phyloP scores from a whole-genome alignment of 176 grass and related monocot genomes.

The Rhynchospora breviuscula region DNA sequence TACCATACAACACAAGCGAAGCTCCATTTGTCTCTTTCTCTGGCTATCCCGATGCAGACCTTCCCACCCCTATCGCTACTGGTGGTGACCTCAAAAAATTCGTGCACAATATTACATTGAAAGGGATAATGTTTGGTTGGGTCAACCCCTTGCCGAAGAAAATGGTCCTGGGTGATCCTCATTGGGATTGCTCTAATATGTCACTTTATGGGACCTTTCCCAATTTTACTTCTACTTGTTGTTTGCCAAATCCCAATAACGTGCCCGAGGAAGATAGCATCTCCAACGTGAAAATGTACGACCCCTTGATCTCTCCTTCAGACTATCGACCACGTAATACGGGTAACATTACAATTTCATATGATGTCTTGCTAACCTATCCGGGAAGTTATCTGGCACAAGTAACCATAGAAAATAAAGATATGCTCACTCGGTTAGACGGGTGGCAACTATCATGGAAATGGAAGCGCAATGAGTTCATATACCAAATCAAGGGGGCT shows the following conservation, averaged over 20 bases:
- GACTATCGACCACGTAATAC: conserved; percentile 29
- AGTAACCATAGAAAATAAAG: conserved; percentile 60
- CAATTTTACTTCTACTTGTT: conserved; percentile 39
- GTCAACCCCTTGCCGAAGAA: conserved; percentile 35
- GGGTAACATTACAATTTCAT: conserved; percentile 68
- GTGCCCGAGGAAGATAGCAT: conserved; percentile 2
- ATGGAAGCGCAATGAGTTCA: conserved; percentile 58
- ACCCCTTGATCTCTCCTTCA: not conserved
- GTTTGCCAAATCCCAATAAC: conserved; percentile 17
- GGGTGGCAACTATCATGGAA: conserved; percentile 66
- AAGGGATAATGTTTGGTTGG: conserved; percentile 54
- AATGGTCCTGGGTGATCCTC: conserved; percentile 44
- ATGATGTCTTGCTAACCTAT: conserved; percentile 59
- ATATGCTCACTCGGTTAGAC: conserved; percentile 49
- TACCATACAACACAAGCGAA: conserved; percentile 53
- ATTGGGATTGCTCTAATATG: conserved; percentile 34
- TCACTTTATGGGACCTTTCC: not conserved
- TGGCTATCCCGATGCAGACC: conserved; percentile 56
- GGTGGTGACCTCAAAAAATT: conserved; percentile 40
- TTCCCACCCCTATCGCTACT: conserved; percentile 60
- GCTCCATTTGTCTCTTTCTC: conserved; percentile 26
- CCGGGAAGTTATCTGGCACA: conserved; percentile 47
- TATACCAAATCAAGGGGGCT: conserved; percentile 49
- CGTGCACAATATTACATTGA: conserved; percentile 32
- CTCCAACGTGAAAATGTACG: not conserved